phyloP scores from a whole-genome alignment of 352 stramenopile genomes.

The Plasmopara halstedii region DNA sequence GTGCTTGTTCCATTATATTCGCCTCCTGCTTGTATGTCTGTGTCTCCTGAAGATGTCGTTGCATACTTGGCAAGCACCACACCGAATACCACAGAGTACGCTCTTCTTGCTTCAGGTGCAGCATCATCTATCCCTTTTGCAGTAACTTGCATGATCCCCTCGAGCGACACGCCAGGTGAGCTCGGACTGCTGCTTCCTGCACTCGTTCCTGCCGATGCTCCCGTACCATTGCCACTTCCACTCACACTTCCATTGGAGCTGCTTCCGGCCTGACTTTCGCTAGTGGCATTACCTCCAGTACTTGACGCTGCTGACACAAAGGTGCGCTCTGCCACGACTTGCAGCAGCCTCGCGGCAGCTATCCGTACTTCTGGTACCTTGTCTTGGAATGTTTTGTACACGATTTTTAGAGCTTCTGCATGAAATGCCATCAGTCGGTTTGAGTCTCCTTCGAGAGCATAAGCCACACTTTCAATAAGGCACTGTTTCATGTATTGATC shows the following conservation, averaged over 20 bases:
- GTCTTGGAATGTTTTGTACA: constrained; percentile 59
- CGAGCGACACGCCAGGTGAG: constrained; percentile 39
- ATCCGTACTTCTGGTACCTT: constrained; percentile 69
- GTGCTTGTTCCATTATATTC: constrained; percentile 7
- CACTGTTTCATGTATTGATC: constrained; percentile 81
- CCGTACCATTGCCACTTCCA: constrained; percentile 9
- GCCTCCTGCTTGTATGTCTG: constrained; percentile 27
- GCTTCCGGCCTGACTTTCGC: constrained; percentile 6
- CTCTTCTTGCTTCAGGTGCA: constrained; percentile 48
- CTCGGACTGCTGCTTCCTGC: constrained; percentile 12
- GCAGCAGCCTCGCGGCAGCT: constrained; percentile 49
- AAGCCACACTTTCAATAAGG: constrained; percentile 57
- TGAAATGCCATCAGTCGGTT: constrained; percentile 39
- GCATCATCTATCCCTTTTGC: constrained; percentile 74
- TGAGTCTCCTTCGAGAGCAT: constrained; percentile 39
- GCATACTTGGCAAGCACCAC: constrained; percentile 74
- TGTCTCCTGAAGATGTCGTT: constrained; percentile 34
- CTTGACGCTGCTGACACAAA: constrained; percentile 12
- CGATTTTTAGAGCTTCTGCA: constrained; percentile 64
- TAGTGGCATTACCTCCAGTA: background rate
- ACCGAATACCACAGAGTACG: constrained; percentile 60
- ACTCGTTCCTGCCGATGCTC: constrained; percentile 6
- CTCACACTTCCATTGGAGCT: constrained; percentile 14
- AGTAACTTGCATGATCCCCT: constrained; percentile 62
- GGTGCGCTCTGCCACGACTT: constrained; percentile 53